These are phyloP conservation scores for Trichophaea hybrida DNA, from an alignment of 2,329 filamentous ascomycete species.

Conservation along the genomic window DNA sequence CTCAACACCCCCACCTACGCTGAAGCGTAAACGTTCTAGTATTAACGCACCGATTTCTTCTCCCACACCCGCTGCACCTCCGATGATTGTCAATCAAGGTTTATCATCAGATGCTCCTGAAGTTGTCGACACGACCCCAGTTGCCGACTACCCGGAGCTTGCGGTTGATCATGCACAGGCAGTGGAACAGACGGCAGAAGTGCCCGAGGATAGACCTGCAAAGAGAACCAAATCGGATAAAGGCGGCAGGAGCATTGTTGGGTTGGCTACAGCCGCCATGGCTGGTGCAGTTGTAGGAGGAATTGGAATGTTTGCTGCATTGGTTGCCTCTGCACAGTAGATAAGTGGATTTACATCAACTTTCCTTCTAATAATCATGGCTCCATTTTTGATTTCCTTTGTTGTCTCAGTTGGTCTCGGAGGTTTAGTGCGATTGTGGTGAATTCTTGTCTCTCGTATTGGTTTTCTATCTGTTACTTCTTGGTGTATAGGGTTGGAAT, in stretches of 20 bases:
- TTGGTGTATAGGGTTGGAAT: not conserved
- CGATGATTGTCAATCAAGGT: not conserved
- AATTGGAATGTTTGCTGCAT: slow-evolving; percentile 30
- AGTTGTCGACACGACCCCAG: not conserved
- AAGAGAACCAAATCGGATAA: slow-evolving; percentile 22
- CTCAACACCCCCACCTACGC: not conserved
- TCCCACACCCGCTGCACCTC: not conserved
- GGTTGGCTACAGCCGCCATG: slow-evolving; percentile 28
- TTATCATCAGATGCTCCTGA: not conserved
- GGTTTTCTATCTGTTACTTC: not conserved
- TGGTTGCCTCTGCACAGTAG: slow-evolving; percentile 30
- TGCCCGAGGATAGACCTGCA: slow-evolving; percentile 13
- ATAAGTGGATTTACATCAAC: not conserved
- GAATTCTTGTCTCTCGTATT: slow-evolving; percentile 5
- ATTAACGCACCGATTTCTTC: not conserved
- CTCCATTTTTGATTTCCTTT: not conserved
- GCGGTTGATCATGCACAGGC: slow-evolving; percentile 1
- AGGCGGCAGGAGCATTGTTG: slow-evolving; percentile 15
- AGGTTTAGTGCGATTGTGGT: not conserved
- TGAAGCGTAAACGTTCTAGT: not conserved
- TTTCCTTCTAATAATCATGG: slow-evolving; percentile 4
- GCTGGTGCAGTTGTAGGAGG: slow-evolving; percentile 31
- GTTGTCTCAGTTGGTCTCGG: not conserved
- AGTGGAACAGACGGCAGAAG: slow-evolving; percentile 10
- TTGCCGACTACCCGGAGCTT: not conserved